Evolutionary conservation across 2,329 filamentous ascomycete genomes (phyloP), one percentile per base, ranked within the genome.

Genomic region (Penicillium thymicola): DNA sequence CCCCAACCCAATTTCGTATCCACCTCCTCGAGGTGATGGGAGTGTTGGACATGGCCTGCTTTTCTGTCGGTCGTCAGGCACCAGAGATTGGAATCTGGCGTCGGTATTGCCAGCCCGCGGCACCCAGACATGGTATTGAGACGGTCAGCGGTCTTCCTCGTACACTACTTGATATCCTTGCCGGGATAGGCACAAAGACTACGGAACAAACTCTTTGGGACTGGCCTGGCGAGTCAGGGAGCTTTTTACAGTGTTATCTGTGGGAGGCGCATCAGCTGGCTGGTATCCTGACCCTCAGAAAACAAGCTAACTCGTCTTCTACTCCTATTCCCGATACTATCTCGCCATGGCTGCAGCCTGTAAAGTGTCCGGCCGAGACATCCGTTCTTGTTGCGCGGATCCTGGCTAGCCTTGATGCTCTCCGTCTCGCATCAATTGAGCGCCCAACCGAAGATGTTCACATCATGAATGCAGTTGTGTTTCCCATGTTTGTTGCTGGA

Each of bases 21-120:
- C 68, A 71, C 18, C 53, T 70, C 1, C 54, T 70, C 2, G 69
- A 72, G 38, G 70, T 70, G 4, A 68, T 72, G 68, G 69, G 70
- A 0, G 59, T 71, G 1, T 69, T 71, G 67, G 69, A 71, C 44
- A 54, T 72, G 10, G 64, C 64, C 0, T 65, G 63, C 2, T 65
- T 70, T 32, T 51, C 65, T 0, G 48, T 72, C 14, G 69, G 69
- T 13, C 62, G 70, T 1, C 65, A 65, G 13, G 61, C 50, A 1
- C 58, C 67, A 8, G 55, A 45, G 10, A 61, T 70, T 16, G 65
- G 67, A 1, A 65, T 72, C 36, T 72, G 69, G 70, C 60, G 62
- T 11, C 59, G 58, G 2, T 66, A 70, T 38, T 69, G 66, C 28
- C 64, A 63, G n/a, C 43, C 51, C 25, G 49, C 40, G 14, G 34